Conservation (phyloP, 495 filamentous ascomycete genomes). For the Alectoria sarmentosa region DNA sequence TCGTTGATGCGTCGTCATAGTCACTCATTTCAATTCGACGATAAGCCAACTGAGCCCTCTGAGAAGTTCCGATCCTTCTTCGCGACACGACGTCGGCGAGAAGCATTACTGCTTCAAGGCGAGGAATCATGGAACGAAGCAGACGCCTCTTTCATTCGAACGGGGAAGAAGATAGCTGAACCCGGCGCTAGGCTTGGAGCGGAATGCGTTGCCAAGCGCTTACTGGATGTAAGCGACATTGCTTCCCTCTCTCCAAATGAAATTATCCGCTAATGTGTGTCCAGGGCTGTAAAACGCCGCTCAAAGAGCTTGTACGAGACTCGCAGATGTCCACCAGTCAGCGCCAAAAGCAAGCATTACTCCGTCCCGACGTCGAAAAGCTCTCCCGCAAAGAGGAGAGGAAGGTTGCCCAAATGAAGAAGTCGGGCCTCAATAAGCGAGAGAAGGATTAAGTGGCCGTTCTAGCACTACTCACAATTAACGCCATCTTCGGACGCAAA, state of each 20-base stretch:
- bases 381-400: background rate
- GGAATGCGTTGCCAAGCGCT: background rate
- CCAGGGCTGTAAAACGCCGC: background rate
- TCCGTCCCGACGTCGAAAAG: background rate
- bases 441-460: background rate
- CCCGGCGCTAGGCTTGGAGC: background rate
- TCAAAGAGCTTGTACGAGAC: background rate
- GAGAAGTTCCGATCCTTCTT: background rate
- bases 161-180: background rate
- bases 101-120: background rate
- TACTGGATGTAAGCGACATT: background rate
- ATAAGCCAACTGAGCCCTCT: background rate
- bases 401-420: background rate
- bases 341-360: background rate
- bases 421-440: background rate
- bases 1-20: background rate
- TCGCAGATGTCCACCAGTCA: background rate
- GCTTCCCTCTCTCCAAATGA: background rate
- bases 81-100: background rate
- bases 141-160: background rate
- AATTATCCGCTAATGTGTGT: background rate
- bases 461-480: no score
- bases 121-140: background rate
- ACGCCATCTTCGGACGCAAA: no score
- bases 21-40: background rate